Base-by-base conservation (phyloP, 345 rosid genomes). In the Anacardium occidentale region DNA sequence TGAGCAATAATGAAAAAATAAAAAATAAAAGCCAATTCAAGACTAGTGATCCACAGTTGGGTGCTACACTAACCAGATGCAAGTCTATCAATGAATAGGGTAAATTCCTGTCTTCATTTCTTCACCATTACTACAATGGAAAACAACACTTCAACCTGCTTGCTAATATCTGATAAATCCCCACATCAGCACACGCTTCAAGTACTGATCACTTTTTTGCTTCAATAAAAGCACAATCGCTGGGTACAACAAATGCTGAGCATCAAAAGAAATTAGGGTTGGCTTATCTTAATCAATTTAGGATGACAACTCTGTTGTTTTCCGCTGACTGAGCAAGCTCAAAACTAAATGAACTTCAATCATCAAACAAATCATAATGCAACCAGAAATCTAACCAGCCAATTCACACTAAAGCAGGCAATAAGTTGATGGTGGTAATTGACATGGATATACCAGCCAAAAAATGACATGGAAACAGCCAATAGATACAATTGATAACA, bases 301-400 rank as follows among this genome's bases (percentile, higher is more conserved):
- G 34, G 71, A 29, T 0, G 24, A 1, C 12, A 20, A 22, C 17
- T 24, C 32, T n/a, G 44, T 14, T 0, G 17, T 24, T 60, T 53
- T 5, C 55, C 62, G 6, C 20, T 1, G n/a, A 25, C 3, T 45
- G 24, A 26, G 24, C 21, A 59, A n/a, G 14, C 58, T n/a, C 37
- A 32, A 15, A 59, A n/a, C 47, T 45, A 70, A 5, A 29, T 29
- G 14, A n/a, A 25, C 52, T 60, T 2, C 4, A 25, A 47, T 50
- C 58, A 50, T 20, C 37, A 14, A 51, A 32, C 74, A 71, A 61
- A 21, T 26, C 60, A 71, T 32, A 40, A 56, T 58, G 65, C 26
- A 61, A 50, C 50, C 67, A 48, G 22, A 5, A 54, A 40, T 26
- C 15, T 15, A 17, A 60, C 64, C 60, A 48, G 45, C 15, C 5